A percentile compares a stretch with the other conserved stretches of the same genome.
Conservation (phyloP, 1,284 basidiomycete species). For the Cryptococcus deneoformans region DNA sequence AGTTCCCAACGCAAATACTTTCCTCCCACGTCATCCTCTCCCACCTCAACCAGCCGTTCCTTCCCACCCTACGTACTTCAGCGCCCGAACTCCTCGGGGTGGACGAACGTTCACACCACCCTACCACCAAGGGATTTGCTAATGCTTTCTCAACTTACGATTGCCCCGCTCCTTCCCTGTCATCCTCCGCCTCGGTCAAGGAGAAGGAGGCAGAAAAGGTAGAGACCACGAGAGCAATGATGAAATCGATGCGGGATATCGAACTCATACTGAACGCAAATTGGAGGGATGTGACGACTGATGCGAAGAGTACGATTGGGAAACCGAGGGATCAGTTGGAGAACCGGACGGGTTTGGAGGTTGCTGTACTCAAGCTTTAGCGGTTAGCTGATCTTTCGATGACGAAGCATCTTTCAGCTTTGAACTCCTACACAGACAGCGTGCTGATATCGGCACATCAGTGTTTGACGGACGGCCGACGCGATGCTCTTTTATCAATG, state of each 20-base stretch:
- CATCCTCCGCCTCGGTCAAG: not conserved
- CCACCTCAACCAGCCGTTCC: slow-evolving; percentile 36
- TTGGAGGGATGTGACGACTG: slow-evolving; percentile 24
- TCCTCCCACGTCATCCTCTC: slow-evolving; percentile 25
- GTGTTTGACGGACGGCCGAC: too few relatives aligned
- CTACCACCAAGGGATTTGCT: slow-evolving; percentile 18
- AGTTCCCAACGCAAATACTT: slow-evolving; percentile 32
- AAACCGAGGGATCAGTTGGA: slow-evolving; percentile 33
- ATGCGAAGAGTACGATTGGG: slow-evolving; percentile 22
- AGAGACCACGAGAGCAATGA: slow-evolving; percentile 5
- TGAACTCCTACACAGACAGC: too few relatives aligned
- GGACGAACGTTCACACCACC: slow-evolving; percentile 13
- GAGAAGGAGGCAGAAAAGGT: not conserved
- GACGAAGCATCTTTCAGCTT: too few relatives aligned
- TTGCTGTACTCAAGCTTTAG: slow-evolving; percentile 24
- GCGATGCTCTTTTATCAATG: too few relatives aligned
- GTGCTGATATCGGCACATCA: too few relatives aligned
- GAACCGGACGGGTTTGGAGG: slow-evolving; percentile 32
- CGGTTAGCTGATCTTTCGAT: too few relatives aligned
- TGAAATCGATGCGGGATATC: slow-evolving; percentile 25
- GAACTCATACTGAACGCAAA: slow-evolving; percentile 31
- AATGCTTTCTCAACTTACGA: slow-evolving; percentile 11
- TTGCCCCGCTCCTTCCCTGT: not conserved
- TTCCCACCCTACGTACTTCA: slow-evolving; percentile 21
- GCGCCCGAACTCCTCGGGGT: slow-evolving; percentile 26